Conservation (phyloP, 805 yeast species). For the Yarrowia keelungensis region DNA sequence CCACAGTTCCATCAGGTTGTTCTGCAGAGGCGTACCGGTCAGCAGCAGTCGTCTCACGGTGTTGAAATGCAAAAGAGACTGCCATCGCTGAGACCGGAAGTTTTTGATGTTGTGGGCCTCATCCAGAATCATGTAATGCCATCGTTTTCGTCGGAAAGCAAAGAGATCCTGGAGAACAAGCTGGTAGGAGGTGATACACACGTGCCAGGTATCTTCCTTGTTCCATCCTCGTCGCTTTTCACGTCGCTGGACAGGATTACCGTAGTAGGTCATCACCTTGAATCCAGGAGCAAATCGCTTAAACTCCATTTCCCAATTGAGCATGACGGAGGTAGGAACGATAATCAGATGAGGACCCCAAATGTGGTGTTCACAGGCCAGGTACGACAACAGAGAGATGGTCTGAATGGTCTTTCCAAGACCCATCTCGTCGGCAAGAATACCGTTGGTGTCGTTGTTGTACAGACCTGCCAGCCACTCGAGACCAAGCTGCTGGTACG, state of each 20-base stretch:
- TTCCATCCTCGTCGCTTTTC: conserved; percentile 98
- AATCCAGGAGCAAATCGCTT: conserved; percentile 98
- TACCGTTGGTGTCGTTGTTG: conserved; percentile 92
- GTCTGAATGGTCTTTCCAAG: conserved; percentile 96
- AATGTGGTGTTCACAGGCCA: conserved; percentile 90
- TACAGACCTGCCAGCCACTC: conserved; percentile 96
- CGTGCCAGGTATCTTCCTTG: conserved; percentile 92
- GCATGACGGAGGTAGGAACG: conserved; percentile 96
- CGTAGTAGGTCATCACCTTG: conserved; percentile 93
- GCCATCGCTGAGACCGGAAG: conserved; percentile 97
- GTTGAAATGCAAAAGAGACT: conserved; percentile 89
- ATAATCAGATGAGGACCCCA: conserved; percentile 99
- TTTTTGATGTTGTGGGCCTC: conserved; percentile 98
- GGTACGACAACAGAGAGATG: conserved; percentile 79
- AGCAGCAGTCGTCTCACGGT: conserved; percentile 84
- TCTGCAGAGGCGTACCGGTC: conserved; percentile 98
- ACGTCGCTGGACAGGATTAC: conserved; percentile 95
- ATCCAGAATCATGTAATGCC: conserved; percentile 85
- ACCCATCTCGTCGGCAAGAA: conserved; percentile 99
- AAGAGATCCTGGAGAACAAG: conserved; percentile 97
- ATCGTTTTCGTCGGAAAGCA: conserved; percentile 85
- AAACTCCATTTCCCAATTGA: conserved; percentile 99
- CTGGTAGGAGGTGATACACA: conserved; percentile 96
- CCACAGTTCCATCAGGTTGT: conserved; percentile 95
- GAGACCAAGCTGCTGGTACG: conserved; percentile 93